These are phyloP conservation scores for Aureobasidium sp. DNA, from an alignment of 2,329 filamentous ascomycete species.

Conservation along the genomic window DNA sequence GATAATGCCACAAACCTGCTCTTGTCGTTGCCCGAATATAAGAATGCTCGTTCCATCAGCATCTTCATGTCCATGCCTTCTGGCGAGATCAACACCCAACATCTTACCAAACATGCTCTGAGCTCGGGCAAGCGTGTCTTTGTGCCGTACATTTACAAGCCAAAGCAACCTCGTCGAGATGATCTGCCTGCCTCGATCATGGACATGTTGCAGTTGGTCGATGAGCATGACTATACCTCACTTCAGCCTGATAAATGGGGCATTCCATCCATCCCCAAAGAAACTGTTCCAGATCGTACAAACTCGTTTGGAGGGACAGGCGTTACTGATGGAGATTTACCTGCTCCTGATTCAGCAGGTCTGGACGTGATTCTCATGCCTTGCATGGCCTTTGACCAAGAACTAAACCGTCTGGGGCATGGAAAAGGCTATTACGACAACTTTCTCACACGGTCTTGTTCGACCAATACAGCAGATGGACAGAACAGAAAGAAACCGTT, in stretches of 20 bases:
- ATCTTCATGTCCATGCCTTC: conserved; percentile 90
- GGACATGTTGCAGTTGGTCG: conserved; percentile 84
- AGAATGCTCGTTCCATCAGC: conserved; percentile 66
- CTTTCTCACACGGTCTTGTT: conserved; percentile 70
- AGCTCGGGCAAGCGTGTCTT: conserved; percentile 74
- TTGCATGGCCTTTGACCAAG: conserved; percentile 80
- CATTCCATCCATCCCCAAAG: conserved; percentile 73
- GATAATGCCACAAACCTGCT: conserved; percentile 57
- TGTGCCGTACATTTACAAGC: conserved; percentile 78
- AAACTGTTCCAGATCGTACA: conserved; percentile 58
- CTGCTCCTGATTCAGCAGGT: conserved; percentile 30
- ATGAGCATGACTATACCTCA: conserved; percentile 68
- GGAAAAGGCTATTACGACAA: conserved; percentile 97
- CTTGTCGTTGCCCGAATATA: conserved; percentile 64
- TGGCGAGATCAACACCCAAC: conserved; percentile 76
- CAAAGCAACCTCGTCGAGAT: conserved; percentile 24
- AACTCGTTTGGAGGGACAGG: conserved; percentile 65
- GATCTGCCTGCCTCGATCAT: conserved; percentile 59
- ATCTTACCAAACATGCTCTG: conserved; percentile 76
- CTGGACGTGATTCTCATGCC: conserved; percentile 88
- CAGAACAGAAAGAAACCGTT: conserved; percentile 44
- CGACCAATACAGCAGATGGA: conserved; percentile 21
- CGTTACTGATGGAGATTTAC: conserved; percentile 26
- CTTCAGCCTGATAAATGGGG: conserved; percentile 80
- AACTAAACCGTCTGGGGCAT: conserved; percentile 74